Conservation (phyloP, 225 moss, liverwort and hornwort genomes). For the Neckera pumila region DNA sequence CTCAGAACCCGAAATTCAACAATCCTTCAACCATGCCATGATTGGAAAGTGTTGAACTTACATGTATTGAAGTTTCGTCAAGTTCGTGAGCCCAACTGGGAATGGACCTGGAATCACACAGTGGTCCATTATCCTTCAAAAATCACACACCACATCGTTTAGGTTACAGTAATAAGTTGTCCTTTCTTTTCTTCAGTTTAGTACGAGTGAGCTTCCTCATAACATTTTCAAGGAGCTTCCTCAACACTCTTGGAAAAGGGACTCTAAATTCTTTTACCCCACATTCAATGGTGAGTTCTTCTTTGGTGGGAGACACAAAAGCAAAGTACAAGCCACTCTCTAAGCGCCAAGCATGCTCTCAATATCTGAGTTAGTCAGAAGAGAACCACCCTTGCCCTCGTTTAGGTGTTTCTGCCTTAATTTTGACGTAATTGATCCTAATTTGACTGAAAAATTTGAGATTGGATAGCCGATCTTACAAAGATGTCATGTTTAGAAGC, state of each 20-base stretch:
- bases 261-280: background rate
- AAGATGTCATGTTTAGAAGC: background rate
- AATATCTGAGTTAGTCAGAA: background rate
- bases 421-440: background rate
- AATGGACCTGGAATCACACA: slow-evolving; percentile 20
- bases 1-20: background rate
- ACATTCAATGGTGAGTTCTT: background rate
- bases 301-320: background rate
- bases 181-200: background rate
- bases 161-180: background rate
- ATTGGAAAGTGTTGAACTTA: background rate
- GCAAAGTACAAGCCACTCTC: background rate
- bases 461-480: background rate
- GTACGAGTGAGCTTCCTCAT: background rate
- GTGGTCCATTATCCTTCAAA: slow-evolving; percentile 19
- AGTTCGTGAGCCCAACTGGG: slow-evolving; percentile 18
- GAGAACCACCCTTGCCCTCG: no score
- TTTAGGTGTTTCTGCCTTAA: no score
- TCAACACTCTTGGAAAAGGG: background rate
- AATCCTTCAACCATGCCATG: no score
- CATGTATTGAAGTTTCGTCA: slow-evolving; percentile 21
- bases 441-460: background rate
- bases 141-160: background rate
- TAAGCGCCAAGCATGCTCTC: background rate
- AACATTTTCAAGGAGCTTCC: background rate